phyloP scores from a whole-genome alignment of 139 green algal species.

The Eudorina sp. region DNA sequence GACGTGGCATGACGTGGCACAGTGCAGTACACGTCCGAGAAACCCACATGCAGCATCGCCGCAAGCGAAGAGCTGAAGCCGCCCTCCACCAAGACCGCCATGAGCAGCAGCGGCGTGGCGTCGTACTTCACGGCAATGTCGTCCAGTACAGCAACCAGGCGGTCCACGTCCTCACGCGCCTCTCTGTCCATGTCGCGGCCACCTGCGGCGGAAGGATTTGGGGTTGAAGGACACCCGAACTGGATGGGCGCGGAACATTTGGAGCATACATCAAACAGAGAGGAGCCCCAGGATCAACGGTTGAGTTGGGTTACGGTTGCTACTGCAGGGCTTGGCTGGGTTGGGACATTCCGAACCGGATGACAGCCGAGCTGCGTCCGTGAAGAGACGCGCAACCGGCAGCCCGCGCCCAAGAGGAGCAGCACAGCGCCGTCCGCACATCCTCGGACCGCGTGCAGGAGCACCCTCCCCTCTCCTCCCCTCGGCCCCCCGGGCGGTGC shows the following conservation, averaged over 20 bases:
- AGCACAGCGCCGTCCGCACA: not conserved
- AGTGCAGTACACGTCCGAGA: too few relatives aligned
- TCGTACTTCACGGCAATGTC: not conserved
- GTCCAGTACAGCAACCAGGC: not conserved
- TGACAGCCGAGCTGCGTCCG: not conserved
- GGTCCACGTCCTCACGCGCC: not conserved
- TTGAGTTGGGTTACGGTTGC: not conserved
- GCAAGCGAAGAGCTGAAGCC: not conserved
- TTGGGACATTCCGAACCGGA: not conserved
- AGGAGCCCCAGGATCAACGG: too few relatives aligned
- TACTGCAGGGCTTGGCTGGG: not conserved
- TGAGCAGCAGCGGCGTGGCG: constrained; percentile 3
- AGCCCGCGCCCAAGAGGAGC: not conserved
- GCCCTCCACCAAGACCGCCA: constrained; percentile 31
- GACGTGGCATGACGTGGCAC: too few relatives aligned
- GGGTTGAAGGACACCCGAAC: too few relatives aligned
- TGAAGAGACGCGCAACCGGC: not conserved
- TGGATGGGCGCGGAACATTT: too few relatives aligned
- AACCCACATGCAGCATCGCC: constrained; percentile 25
- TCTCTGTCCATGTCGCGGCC: not conserved
- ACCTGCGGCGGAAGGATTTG: not conserved
- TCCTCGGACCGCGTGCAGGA: not conserved
- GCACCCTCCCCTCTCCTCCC: not conserved
- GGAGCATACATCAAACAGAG: too few relatives aligned
- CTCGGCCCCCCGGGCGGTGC: too few relatives aligned